phyloP scores from a whole-genome alignment of 2,329 filamentous ascomycete genomes.

The Paraconiothyrium sp. region DNA sequence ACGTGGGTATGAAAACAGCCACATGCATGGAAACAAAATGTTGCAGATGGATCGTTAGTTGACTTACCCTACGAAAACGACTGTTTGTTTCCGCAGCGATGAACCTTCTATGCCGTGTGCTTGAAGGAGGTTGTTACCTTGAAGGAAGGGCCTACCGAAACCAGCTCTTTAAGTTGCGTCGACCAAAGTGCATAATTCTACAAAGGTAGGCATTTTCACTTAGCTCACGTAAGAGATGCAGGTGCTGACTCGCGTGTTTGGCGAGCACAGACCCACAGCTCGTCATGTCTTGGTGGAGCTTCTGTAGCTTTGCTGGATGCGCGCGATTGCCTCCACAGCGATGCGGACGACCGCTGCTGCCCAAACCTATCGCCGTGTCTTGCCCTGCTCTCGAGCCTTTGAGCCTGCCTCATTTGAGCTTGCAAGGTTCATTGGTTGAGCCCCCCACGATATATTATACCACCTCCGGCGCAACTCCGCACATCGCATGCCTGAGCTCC shows the following conservation, averaged over 20 bases:
- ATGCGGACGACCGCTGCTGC: conserved; percentile 11
- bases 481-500: conserved; percentile 3
- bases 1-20: too few relatives aligned
- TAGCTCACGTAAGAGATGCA: neutral
- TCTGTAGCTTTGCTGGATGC: conserved; percentile 7
- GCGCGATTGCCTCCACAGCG: conserved; percentile 15
- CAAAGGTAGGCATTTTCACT: too few relatives aligned
- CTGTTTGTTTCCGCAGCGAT: too few relatives aligned
- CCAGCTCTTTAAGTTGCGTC: too few relatives aligned
- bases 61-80: too few relatives aligned
- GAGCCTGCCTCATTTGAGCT: neutral
- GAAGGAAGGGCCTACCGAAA: too few relatives aligned
- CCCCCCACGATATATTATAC: neutral
- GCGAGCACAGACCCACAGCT: conserved; percentile 14
- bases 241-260: conserved; percentile 2
- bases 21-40: too few relatives aligned
- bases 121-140: too few relatives aligned
- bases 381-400: neutral
- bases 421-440: conserved; percentile 6
- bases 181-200: too few relatives aligned
- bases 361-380: neutral
- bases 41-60: too few relatives aligned
- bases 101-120: too few relatives aligned
- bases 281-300: conserved; percentile 17
- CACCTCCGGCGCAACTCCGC: conserved; percentile 18